Evolutionary conservation across 2,329 filamentous ascomycete species (phyloP).

Genomic region (Pestalotiopsis sp.): DNA sequence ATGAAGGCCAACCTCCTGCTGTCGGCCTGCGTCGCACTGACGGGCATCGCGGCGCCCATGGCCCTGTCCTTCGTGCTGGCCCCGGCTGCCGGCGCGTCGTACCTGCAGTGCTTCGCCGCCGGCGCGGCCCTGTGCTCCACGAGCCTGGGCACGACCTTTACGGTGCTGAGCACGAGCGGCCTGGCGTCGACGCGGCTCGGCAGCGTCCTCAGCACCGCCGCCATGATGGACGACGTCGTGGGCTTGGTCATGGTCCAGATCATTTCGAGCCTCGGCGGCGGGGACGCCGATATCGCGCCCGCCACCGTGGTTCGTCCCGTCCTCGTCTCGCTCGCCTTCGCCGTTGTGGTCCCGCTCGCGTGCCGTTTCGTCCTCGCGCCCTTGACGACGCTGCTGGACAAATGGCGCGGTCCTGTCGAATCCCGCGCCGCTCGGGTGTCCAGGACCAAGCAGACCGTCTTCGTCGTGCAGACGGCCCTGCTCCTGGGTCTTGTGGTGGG

Average conservation of each 20-base stretch:
- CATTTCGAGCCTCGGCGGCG: conserved; percentile 62
- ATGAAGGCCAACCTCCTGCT: conserved; percentile 63
- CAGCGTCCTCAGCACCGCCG: conserved; percentile 69
- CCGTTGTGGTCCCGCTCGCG: conserved; percentile 43
- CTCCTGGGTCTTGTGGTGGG: conserved; percentile 51
- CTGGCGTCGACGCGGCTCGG: conserved; percentile 49
- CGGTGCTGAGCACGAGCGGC: conserved; percentile 51
- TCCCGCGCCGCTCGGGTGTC: conserved; percentile 19
- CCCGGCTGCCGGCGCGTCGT: conserved; percentile 48
- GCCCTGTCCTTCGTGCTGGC: conserved; percentile 64
- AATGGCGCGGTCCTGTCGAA: conserved; percentile 23
- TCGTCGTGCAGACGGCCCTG: conserved; percentile 49
- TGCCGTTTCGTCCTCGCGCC: conserved; percentile 50
- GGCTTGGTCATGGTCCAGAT: conserved; percentile 78
- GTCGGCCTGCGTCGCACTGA: conserved; percentile 63
- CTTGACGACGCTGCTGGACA: conserved; percentile 35
- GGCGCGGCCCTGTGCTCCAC: conserved; percentile 76
- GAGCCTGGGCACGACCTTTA: conserved; percentile 71
- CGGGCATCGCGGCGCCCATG: conserved; percentile 66
- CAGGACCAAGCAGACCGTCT: conserved; percentile 35
- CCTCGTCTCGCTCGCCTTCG: conserved; percentile 53
- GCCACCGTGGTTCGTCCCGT: conserved; percentile 45
- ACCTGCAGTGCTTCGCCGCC: conserved; percentile 68
- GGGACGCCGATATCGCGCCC: conserved; percentile 24
- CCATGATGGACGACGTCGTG: conserved; percentile 82